These are phyloP conservation scores for Gentiana straminea DNA, from an alignment of 257 asterid species.

Conservation along the genomic window DNA sequence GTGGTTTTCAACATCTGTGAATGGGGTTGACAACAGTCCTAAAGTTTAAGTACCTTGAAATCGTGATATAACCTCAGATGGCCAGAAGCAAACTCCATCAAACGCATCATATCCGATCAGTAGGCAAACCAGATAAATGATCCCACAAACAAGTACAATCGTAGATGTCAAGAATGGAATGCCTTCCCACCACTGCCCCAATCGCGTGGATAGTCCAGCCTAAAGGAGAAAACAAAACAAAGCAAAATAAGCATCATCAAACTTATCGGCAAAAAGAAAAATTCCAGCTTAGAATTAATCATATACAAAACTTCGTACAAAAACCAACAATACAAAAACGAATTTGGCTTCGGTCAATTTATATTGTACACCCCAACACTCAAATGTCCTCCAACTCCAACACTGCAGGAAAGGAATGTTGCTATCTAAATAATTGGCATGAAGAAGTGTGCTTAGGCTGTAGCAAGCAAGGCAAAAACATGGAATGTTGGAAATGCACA, in stretches of 20 bases:
- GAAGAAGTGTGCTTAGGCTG: too few species aligned
- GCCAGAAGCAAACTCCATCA: conserved; percentile 85
- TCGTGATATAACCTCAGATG: conserved; percentile 66
- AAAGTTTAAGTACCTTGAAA: conserved; percentile 55
- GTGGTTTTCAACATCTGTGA: too few species aligned
- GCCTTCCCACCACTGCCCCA: conserved; percentile 93
- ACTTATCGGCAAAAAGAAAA: too few species aligned
- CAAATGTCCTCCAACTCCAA: too few species aligned
- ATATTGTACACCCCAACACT: too few species aligned
- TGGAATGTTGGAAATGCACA: neutral
- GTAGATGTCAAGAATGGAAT: conserved; percentile 80
- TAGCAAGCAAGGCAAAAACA: neutral
- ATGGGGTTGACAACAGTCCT: neutral
- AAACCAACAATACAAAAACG: too few species aligned
- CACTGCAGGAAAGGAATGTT: too few species aligned
- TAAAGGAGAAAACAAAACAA: conserved; percentile 16
- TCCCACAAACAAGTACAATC: conserved; percentile 59
- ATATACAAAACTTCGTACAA: too few species aligned
- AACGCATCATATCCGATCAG: conserved; percentile 89
- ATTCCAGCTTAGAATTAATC: too few species aligned
- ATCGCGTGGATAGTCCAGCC: conserved; percentile 81
- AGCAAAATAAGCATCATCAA: neutral
- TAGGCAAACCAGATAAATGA: conserved; percentile 73
- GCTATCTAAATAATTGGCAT: too few species aligned
- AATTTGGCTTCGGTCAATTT: too few species aligned